phyloP scores from a whole-genome alignment of 2,329 filamentous ascomycete species.

The Ophidiomyces ophidiicola region DNA sequence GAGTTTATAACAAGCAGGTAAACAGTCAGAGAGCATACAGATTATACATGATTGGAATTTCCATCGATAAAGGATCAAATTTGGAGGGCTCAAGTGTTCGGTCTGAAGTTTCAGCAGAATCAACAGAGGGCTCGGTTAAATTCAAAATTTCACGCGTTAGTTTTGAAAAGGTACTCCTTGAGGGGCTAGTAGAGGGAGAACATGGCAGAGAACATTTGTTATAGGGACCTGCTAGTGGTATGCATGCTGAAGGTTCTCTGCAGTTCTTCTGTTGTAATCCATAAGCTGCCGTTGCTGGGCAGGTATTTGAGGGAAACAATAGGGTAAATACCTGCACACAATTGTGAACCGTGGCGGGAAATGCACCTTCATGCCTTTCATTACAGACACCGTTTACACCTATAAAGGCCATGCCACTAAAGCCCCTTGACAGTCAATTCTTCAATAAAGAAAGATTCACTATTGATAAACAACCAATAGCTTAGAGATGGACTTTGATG shows the following conservation, averaged over 20 bases:
- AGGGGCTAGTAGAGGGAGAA: constrained; percentile 11
- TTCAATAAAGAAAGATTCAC: no score
- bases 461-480: no score
- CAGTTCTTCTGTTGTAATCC: constrained; percentile 1
- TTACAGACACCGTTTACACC: no score
- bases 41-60: constrained; percentile 23
- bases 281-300: constrained; percentile 6
- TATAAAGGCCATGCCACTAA: no score
- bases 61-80: constrained; percentile 17
- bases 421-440: no score
- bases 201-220: constrained; percentile 9
- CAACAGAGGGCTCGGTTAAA: constrained; percentile 12
- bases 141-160: constrained; percentile 17
- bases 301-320: not conserved
- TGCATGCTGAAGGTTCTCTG: not conserved
- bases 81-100: constrained; percentile 14
- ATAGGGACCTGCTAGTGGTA: not conserved
- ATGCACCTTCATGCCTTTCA: no score
- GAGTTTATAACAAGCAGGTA: not conserved
- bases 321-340: constrained; percentile 1
- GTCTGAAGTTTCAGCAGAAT: constrained; percentile 4
- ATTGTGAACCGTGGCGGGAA: not conserved
- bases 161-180: constrained; percentile 13
- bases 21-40: constrained; percentile 18
- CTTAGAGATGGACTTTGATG: no score